A percentile compares a stretch with the other conserved stretches of the same genome.
phyloP scores from a whole-genome alignment of 306 rosid genomes.

The Cicer bijugum region DNA sequence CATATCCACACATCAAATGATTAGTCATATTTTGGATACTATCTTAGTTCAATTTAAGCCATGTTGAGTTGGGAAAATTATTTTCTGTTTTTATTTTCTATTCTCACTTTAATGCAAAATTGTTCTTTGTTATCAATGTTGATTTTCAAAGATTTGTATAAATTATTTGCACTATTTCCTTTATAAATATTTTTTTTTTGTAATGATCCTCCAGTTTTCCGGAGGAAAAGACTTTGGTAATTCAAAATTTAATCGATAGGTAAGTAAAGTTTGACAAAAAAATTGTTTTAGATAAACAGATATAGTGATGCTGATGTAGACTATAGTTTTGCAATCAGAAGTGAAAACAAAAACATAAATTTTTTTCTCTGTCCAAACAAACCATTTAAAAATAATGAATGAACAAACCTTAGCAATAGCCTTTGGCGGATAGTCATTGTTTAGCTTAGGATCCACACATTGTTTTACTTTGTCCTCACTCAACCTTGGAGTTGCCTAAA shows the following conservation, averaged over 20 bases:
- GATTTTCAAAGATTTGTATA: not conserved
- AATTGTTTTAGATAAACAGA: no score
- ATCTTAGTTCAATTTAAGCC: not conserved
- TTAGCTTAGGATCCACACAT: slow-evolving; percentile 96
- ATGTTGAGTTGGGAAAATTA: not conserved
- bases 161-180: not conserved
- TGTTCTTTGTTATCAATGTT: not conserved
- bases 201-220: no score
- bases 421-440: slow-evolving; percentile 90
- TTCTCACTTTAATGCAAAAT: not conserved
- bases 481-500: slow-evolving; percentile 97
- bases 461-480: slow-evolving; percentile 99
- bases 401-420: slow-evolving; percentile 88
- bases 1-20: slow-evolving; percentile 40
- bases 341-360: not conserved
- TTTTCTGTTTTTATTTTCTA: not conserved
- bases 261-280: no score
- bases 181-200: not conserved
- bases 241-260: no score
- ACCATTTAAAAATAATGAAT: slow-evolving; percentile 16
- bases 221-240: no score
- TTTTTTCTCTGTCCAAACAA: not conserved
- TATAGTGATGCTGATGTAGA: no score
- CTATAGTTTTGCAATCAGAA: not conserved
- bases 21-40: not conserved